Conservation (phyloP, 2,329 filamentous ascomycete genomes). For the Xylaria sp. region DNA sequence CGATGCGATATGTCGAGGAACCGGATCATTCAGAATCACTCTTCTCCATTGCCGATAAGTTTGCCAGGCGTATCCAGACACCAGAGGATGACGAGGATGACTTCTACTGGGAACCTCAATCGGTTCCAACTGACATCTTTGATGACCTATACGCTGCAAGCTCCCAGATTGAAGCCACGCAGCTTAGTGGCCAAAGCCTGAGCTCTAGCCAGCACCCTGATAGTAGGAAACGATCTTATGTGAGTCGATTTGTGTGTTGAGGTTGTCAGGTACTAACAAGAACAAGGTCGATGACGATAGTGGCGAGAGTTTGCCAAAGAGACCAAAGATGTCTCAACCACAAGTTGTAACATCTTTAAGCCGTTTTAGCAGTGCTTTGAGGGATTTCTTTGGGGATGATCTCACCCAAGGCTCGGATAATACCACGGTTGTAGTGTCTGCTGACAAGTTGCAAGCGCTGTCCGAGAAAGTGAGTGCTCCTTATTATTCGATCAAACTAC, state of each 20-base stretch:
- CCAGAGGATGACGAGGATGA: conserved; percentile 41
- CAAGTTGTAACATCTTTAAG: conserved; percentile 35
- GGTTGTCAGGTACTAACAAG: conserved; percentile 26
- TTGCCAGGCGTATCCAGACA: conserved; percentile 52
- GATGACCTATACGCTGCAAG: conserved; percentile 49
- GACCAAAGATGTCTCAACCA: conserved; percentile 39
- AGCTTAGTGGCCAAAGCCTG: conserved; percentile 32
- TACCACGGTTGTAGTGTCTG: conserved; percentile 38
- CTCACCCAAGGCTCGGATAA: conserved; percentile 28
- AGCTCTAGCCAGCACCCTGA: conserved; percentile 28
- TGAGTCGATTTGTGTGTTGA: conserved; percentile 40
- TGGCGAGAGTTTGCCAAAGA: conserved; percentile 40
- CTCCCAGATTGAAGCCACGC: conserved; percentile 45
- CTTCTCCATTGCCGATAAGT: conserved; percentile 53
- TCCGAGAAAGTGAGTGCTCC: conserved; percentile 38
- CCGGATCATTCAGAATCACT: conserved; percentile 51
- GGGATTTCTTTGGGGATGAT: conserved; percentile 37
- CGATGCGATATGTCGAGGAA: conserved; percentile 45
- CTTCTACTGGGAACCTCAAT: conserved; percentile 54
- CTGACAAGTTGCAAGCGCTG: conserved; percentile 41
- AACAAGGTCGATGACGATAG: conserved; percentile 43
- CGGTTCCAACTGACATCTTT: conserved; percentile 55
- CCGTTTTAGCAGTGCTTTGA: conserved; percentile 42
- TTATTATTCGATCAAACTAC: not conserved
- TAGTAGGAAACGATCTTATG: conserved; percentile 55